Evolutionary conservation across 257 asterid species (phyloP).

Genomic region (Przewalskia tangutica): DNA sequence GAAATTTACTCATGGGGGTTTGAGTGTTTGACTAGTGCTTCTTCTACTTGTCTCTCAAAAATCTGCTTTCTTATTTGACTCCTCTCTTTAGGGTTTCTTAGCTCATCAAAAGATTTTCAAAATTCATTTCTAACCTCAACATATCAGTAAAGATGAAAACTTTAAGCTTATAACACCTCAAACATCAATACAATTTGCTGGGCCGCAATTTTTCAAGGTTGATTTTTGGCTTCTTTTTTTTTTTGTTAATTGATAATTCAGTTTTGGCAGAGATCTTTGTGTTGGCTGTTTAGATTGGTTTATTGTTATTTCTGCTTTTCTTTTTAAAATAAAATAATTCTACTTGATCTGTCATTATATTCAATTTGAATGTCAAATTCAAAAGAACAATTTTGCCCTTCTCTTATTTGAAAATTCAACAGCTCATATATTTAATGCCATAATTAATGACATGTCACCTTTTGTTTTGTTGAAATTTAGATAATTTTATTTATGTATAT

Average conservation of each 20-base stretch:
- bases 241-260: background rate
- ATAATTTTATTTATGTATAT: background rate
- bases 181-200: slow-evolving; percentile 8
- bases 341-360: background rate
- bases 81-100: slow-evolving; percentile 27
- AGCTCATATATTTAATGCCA: background rate
- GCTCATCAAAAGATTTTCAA: too few relatives aligned
- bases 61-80: slow-evolving; percentile 29
- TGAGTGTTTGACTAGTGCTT: slow-evolving; percentile 48
- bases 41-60: slow-evolving; percentile 24
- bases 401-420: background rate
- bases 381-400: background rate
- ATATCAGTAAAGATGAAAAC: slow-evolving; percentile 17
- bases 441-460: background rate
- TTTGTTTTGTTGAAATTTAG: background rate
- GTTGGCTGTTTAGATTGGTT: background rate
- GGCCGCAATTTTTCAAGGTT: slow-evolving; percentile 20
- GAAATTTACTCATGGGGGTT: slow-evolving; percentile 19
- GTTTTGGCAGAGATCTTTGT: background rate
- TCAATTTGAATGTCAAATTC: background rate
- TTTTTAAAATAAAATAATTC: background rate
- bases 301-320: background rate
- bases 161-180: background rate
- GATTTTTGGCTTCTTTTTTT: background rate
- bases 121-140: slow-evolving; percentile 5